Evolutionary conservation across 225 moss, liverwort and hornwort genomes (phyloP), one percentile per base, ranked within the genome.

Genomic region (Sphagnum tenellum): DNA sequence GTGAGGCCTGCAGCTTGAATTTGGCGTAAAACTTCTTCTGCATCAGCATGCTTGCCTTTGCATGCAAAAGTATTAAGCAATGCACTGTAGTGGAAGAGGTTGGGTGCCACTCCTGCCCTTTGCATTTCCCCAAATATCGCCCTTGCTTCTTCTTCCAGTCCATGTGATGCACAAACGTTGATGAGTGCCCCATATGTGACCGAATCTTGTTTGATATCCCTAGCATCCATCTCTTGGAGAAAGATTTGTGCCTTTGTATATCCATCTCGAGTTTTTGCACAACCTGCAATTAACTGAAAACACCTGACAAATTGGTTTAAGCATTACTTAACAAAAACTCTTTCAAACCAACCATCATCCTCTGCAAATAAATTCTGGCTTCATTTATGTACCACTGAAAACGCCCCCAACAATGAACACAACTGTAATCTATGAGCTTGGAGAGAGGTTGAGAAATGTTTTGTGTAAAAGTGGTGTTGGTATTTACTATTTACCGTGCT

Each of bases 81-180:
- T 60, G 90, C 74, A 71, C 90, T 83, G 69, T 83, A 91, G 67
- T 88, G 88, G 61, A 91, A 88, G 64, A 91, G 83, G 62, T 91
- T 91, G 48, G 91, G 91, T 71, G 73, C 75, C 51, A 88, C 71
- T 47, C 88, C 91, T 64, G 76, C 73, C 45, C 78, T 78, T 64
- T 76, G 70, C 91, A 91, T 86, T 71, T 88, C 83, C 69, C 75
- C 72, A 68, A 91, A 88, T 46, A 79, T 82, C 50, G 71, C 78
- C 66, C 75, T 66, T 50, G 84, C 91, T 75, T 88, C 88, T 66
- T 75, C 83, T 64, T 83, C 81, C 72, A 91, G 76, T 67, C 84
- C 78, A 57, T 91, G 88, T 51, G 81, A 73, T 65, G 91, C 86
- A 67, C 84, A 91, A 10, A 91, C 91, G 57, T 86, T 88, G 69